phyloP scores from a whole-genome alignment of 2,329 filamentous ascomycete genomes.

The Colletotrichum kahawae region DNA sequence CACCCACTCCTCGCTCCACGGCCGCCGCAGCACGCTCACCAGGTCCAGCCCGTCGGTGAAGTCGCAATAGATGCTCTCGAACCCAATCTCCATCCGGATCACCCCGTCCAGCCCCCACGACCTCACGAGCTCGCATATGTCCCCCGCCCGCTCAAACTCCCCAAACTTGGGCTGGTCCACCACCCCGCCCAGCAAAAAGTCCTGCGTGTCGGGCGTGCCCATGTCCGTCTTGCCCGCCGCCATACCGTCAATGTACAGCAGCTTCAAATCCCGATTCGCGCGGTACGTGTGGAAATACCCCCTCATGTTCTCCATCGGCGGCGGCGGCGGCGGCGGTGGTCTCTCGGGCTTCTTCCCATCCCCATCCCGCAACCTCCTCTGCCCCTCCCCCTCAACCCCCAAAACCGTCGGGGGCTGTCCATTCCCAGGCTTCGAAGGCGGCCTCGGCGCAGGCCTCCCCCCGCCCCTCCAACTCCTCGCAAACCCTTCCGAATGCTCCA shows the following conservation, averaged over 20 bases:
- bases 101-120: conserved; percentile 68
- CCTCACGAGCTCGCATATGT: conserved; percentile 59
- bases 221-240: conserved; percentile 68
- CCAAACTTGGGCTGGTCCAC: conserved; percentile 5
- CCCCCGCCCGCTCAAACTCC: conserved; percentile 57
- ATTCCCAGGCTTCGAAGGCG: neutral
- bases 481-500: conserved; percentile 74
- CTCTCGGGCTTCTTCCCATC: neutral
- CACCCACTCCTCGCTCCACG: conserved; percentile 26
- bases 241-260: conserved; percentile 75
- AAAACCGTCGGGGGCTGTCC: neutral
- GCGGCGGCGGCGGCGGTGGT: conserved; percentile 10
- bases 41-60: conserved; percentile 53
- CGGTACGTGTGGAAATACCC: conserved; percentile 74
- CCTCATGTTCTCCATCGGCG: conserved; percentile 20
- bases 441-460: neutral
- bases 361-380: neutral
- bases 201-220: conserved; percentile 73
- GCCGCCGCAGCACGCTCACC: conserved; percentile 35
- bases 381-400: neutral
- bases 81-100: conserved; percentile 72
- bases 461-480: conserved; percentile 39
- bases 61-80: conserved; percentile 73
- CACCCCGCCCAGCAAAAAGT: conserved; percentile 60
- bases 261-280: conserved; percentile 58